phyloP scores from a whole-genome alignment of 1,284 basidiomycete genomes.

The Apiotrichum porosum region DNA sequence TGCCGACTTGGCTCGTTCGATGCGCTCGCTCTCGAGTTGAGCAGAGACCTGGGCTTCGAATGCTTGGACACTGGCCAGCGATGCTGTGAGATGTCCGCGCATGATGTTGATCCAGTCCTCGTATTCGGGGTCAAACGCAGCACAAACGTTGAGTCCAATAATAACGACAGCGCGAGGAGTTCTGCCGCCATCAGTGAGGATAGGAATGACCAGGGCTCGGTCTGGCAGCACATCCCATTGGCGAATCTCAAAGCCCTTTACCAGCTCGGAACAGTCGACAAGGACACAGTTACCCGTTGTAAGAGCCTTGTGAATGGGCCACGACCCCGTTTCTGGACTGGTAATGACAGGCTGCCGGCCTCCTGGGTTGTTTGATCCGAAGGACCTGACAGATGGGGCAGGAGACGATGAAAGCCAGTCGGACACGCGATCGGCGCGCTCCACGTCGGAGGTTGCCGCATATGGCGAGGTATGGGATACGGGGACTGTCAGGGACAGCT shows the following conservation, averaged over 20 bases:
- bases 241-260: conserved; percentile 36
- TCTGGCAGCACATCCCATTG: conserved; percentile 45
- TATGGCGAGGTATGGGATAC: too few species aligned
- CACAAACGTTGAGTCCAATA: conserved; percentile 46
- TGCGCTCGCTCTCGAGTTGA: conserved; percentile 18
- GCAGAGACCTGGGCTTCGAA: conserved; percentile 28
- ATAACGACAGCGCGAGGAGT: conserved; percentile 41
- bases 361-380: too few species aligned
- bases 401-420: too few species aligned
- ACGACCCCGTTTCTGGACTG: conserved; percentile 3
- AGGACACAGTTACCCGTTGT: conserved; percentile 37
- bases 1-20: conserved; percentile 46
- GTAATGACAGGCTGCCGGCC: too few species aligned
- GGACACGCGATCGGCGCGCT: too few species aligned
- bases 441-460: too few species aligned
- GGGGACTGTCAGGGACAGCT: background rate
- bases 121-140: conserved; percentile 42
- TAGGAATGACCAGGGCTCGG: conserved; percentile 6
- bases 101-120: conserved; percentile 36
- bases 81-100: conserved; percentile 33
- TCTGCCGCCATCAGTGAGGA: background rate
- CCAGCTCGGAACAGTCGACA: conserved; percentile 35
- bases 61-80: conserved; percentile 36
- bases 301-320: conserved; percentile 43
- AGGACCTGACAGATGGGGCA: too few species aligned